Evolutionary conservation across 148 eudicot species (phyloP).

Genomic region (Silene latifolia): DNA sequence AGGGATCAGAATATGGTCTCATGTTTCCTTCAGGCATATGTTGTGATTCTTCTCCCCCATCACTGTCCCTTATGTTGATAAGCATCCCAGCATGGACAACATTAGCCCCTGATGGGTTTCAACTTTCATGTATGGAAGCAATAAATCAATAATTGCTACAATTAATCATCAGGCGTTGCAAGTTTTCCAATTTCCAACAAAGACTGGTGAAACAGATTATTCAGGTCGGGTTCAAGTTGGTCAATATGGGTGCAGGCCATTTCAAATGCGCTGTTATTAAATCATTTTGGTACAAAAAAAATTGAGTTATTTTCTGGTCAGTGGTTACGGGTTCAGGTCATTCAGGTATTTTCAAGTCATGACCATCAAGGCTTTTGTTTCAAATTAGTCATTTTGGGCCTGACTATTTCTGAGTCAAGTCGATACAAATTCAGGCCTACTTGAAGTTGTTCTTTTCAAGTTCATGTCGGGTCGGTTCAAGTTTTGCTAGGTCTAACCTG

Average conservation of each 20-base stretch:
- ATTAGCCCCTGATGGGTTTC: slow-evolving; percentile 15
- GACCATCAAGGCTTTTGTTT: background rate
- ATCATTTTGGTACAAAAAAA: background rate
- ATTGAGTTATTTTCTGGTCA: background rate
- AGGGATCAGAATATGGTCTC: slow-evolving; percentile 50
- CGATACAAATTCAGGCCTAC: background rate
- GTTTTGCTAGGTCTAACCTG: background rate
- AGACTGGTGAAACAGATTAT: background rate
- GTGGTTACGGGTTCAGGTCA: background rate
- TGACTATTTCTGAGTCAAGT: background rate
- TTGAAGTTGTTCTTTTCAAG: background rate
- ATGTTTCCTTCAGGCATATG: slow-evolving; percentile 35
- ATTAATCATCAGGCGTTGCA: slow-evolving; percentile 13
- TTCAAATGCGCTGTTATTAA: background rate
- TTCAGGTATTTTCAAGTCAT: background rate
- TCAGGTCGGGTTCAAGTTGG: no score
- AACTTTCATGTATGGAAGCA: slow-evolving; percentile 4
- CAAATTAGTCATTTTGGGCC: background rate
- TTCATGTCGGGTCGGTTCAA: background rate
- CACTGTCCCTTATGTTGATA: slow-evolving; percentile 38
- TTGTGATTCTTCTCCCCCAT: slow-evolving; percentile 34
- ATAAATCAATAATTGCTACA: slow-evolving; percentile 13
- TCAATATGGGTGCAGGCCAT: background rate
- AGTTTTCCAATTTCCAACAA: background rate
- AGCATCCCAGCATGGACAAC: slow-evolving; percentile 37